A percentile compares a stretch with the other conserved stretches of the same genome.
Evolutionary conservation across 1,139 yeast species (phyloP).

Genomic region (Suhomyces taliae): DNA sequence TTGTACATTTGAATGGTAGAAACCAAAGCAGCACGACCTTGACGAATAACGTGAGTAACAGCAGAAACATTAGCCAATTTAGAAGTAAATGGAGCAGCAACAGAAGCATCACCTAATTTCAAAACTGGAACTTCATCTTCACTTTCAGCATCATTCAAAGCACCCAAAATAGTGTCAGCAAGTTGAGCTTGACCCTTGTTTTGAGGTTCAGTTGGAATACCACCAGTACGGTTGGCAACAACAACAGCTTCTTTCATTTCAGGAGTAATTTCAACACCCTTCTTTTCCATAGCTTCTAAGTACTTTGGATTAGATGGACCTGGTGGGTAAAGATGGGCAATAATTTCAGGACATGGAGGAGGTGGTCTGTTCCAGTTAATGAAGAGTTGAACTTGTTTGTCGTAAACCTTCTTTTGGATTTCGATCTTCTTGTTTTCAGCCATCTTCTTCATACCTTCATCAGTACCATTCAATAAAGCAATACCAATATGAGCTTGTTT

Average conservation of each 20-base stretch:
- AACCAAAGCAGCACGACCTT: conserved; percentile 97
- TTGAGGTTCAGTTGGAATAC: conserved; percentile 32
- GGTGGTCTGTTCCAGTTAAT: conserved; percentile 77
- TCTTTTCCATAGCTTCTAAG: conserved; percentile 78
- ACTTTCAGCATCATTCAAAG: conserved; percentile 68
- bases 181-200: conserved; percentile 47
- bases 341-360: conserved; percentile 82
- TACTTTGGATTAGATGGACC: conserved; percentile 91
- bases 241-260: conserved; percentile 64
- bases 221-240: conserved; percentile 43
- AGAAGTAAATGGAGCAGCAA: conserved; percentile 98
- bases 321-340: conserved; percentile 96
- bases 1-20: conserved; percentile 99
- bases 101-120: conserved; percentile 97
- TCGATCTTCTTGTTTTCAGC: conserved; percentile 78
- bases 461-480: conserved; percentile 95
- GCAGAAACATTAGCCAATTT: conserved; percentile 90
- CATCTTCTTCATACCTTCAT: conserved; percentile 86
- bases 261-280: conserved; percentile 71
- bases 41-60: conserved; percentile 91
- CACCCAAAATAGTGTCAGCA: conserved; percentile 73
- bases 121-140: conserved; percentile 89
- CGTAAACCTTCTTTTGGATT: conserved; percentile 66
- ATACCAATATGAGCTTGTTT: conserved; percentile 98
- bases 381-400: conserved; percentile 80